Evolutionary conservation across 73 alveolate species (phyloP).

Genomic region (Blepharisma stoltei): DNA sequence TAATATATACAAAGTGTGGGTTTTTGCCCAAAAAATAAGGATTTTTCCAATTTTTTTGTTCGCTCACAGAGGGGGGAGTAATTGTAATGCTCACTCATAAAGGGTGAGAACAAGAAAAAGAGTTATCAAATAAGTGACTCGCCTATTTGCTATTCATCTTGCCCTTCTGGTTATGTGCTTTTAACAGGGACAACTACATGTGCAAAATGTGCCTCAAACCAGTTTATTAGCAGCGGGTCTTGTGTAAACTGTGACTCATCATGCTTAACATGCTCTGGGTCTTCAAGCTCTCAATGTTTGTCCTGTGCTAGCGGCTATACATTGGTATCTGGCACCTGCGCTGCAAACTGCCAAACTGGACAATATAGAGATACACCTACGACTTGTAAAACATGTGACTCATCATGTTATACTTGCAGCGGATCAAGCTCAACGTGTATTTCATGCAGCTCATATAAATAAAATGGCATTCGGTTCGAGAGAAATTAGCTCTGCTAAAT

Average conservation of each 20-base stretch:
- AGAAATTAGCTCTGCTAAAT: no score
- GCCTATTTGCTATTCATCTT: background rate
- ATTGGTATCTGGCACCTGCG: no score
- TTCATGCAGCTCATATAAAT: no score
- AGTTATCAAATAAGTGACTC: background rate
- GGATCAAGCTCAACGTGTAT: background rate
- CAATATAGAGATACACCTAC: no score
- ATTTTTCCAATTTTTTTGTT: no score
- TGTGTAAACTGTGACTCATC: constrained; percentile 26
- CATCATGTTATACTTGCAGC: constrained; percentile 1
- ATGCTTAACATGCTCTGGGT: background rate
- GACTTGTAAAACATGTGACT: constrained; percentile 13
- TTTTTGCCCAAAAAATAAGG: no score
- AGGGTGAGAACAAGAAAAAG: no score
- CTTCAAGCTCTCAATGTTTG: background rate
- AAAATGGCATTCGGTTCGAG: no score
- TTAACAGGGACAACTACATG: background rate
- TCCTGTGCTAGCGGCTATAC: background rate
- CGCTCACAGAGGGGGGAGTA: no score
- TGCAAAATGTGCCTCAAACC: constrained; percentile 16
- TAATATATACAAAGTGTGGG: no score
- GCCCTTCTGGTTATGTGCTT: constrained; percentile 21
- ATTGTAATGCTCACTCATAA: no score
- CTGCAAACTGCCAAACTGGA: no score
- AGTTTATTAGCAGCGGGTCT: background rate